Base-by-base conservation (phyloP, 2,329 filamentous ascomycete species). In the Hypoxylon sp. region DNA sequence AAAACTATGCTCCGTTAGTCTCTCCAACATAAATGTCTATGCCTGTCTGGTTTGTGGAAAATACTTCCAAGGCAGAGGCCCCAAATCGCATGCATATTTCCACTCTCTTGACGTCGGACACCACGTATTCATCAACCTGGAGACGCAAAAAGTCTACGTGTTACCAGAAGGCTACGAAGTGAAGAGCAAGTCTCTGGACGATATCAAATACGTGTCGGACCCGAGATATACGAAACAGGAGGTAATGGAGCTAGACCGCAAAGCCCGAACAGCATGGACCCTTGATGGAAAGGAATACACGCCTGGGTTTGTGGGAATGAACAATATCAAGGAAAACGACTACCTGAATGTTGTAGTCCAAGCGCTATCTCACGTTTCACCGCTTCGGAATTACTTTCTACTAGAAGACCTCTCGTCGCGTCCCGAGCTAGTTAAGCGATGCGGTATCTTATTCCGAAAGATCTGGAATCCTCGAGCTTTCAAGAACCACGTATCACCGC, bases 301-400 rank as follows among this genome's bases (percentile, higher is more conserved):
- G 72, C 96, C 96, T 20, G 95, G 96, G 5, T 99, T 95, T 79
- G 94, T 99, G 68, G 96, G 96, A 73, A 97, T 99, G 93, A 99
- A 99, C 86, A 99, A 99, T 82, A 98, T 99, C 86, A 99, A 99
- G 81, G 94, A 96, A 65, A 99, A 99, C 82, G 96, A 99, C 84
- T 99, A 99, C 82, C 88, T 98, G 77, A 99, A 99, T 78, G 95
- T 97, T 27, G 89, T 98, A 2, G 91, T 97, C 54, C 96, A 99
- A 80, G 91, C 95, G 6, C 86, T 99, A 40, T 91, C 95, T 2
- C 96, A 99, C 80, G 94, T 98, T 27, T 85, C 90, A 20, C 95
- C 96, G 3, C 84, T 99, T 73, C 90, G 96, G 35, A 98, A 98
- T 79, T 98, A 90, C 82, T 90, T 98, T 78, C 90, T 99, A 76